Conservation (phyloP, 2,329 filamentous ascomycete genomes). For the Ophiostoma himal-ulmi region DNA sequence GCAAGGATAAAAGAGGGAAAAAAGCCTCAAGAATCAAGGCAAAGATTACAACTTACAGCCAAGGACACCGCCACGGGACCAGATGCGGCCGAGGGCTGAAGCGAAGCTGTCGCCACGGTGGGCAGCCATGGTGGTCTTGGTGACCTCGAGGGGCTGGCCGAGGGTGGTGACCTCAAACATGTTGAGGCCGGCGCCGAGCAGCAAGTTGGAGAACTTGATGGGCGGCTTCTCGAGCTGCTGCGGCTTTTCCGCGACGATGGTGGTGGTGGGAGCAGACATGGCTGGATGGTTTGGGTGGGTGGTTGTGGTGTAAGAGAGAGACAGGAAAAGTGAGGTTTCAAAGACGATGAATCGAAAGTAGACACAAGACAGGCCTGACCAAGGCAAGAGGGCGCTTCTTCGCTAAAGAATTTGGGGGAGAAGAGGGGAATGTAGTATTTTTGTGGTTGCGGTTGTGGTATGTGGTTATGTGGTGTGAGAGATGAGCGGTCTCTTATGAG, state of each 20-base stretch:
- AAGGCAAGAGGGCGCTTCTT: conserved; percentile 92
- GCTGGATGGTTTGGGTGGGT: conserved; percentile 27
- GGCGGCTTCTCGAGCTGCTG: conserved; percentile 91
- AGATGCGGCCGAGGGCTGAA: conserved; percentile 77
- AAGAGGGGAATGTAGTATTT: background rate
- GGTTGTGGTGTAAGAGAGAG: conserved; percentile 11
- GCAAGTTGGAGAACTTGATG: conserved; percentile 98
- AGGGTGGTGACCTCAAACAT: conserved; percentile 76
- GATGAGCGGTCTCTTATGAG: conserved; percentile 18
- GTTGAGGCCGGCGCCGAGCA: conserved; percentile 90
- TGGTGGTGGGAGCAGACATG: conserved; percentile 57
- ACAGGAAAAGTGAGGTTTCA: conserved; percentile 15
- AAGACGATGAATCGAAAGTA: conserved; percentile 18
- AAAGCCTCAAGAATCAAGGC: background rate
- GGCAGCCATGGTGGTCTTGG: conserved; percentile 99
- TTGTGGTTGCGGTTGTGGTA: conserved; percentile 5
- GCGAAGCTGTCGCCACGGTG: conserved; percentile 85
- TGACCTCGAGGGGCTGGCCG: conserved; percentile 85
- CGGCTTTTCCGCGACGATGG: conserved; percentile 44
- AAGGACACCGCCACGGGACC: conserved; percentile 85
- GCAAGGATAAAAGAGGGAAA: background rate
- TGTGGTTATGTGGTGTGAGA: conserved; percentile 18
- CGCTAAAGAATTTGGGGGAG: conserved; percentile 41
- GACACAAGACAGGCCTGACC: conserved; percentile 72
- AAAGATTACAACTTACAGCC: conserved; percentile 65